These are phyloP conservation scores for Hordeum marinum DNA, from an alignment of 176 grass and related monocot genomes.

Conservation along the genomic window DNA sequence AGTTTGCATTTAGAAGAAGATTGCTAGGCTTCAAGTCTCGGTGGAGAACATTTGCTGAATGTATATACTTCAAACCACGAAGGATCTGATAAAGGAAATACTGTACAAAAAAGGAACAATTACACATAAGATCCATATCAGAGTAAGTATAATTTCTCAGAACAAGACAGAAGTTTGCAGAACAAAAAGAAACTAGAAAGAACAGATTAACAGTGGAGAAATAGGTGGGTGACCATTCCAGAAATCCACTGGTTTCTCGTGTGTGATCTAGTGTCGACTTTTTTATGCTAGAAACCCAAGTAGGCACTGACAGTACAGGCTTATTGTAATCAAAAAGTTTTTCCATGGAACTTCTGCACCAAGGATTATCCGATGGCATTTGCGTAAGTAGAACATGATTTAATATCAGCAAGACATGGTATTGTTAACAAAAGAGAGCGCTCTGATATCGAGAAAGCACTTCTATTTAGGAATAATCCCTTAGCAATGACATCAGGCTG, in stretches of 20 bases:
- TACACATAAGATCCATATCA: constrained; percentile 9
- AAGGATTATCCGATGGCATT: not conserved
- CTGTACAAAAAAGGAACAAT: constrained; percentile 45
- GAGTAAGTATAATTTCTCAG: not conserved
- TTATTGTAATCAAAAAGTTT: constrained; percentile 2
- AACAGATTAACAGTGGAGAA: not conserved
- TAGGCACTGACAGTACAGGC: not conserved
- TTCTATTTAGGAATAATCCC: not conserved
- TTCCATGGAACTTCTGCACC: not conserved
- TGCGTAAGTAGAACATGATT: not conserved
- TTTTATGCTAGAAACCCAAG: not conserved
- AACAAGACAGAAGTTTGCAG: not conserved
- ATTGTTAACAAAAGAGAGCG: not conserved
- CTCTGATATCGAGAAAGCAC: not conserved
- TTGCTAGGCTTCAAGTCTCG: constrained; percentile 99
- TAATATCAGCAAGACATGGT: not conserved
- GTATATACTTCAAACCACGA: constrained; percentile 96
- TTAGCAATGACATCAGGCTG: too few species aligned
- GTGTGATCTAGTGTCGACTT: not conserved
- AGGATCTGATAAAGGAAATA: constrained; percentile 99
- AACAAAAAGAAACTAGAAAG: not conserved
- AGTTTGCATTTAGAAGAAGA: constrained; percentile 98
- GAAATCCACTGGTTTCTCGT: not conserved
- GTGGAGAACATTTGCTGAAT: constrained; percentile 98
- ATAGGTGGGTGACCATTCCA: not conserved